phyloP scores from a whole-genome alignment of 2,329 filamentous ascomycete genomes.

The Fusarium sp. region DNA sequence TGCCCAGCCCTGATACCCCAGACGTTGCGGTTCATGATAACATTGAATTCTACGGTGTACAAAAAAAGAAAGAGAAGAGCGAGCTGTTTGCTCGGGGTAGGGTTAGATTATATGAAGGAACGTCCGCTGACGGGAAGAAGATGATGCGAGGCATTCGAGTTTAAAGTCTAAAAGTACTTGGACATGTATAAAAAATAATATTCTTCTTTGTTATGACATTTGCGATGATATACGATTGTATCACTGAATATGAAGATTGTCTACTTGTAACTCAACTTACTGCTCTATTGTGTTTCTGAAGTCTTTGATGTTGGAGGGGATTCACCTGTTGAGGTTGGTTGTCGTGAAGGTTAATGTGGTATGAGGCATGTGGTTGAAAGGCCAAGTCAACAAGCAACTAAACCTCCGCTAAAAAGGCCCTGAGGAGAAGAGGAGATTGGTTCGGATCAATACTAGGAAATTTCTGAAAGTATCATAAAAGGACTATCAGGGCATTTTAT shows the following conservation, averaged over 20 bases:
- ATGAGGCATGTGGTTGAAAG: background rate
- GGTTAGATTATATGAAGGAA: conserved; percentile 28
- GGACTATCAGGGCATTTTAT: background rate
- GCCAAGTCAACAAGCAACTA: background rate
- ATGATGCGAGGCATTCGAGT: conserved; percentile 29
- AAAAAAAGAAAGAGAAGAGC: conserved; percentile 34
- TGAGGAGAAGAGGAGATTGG: too few species aligned
- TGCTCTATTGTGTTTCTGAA: background rate
- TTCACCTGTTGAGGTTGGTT: too few species aligned
- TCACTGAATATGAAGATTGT: conserved; percentile 6
- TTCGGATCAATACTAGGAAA: too few species aligned
- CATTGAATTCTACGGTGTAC: conserved; percentile 45
- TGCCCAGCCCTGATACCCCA: conserved; percentile 46
- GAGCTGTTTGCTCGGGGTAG: conserved; percentile 13
- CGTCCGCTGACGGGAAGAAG: conserved; percentile 11
- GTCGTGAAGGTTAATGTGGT: too few species aligned
- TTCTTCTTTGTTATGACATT: conserved; percentile 40
- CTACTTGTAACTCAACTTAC: background rate
- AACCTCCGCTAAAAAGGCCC: background rate
- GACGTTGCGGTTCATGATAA: conserved; percentile 36
- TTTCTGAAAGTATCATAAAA: background rate
- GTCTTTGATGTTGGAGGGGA: too few species aligned
- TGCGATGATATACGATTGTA: conserved; percentile 34
- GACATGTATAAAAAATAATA: conserved; percentile 37
- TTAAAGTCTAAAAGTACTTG: conserved; percentile 27